Conservation (phyloP, 495 filamentous ascomycete species). For the Aspergillus panamensis region DNA sequence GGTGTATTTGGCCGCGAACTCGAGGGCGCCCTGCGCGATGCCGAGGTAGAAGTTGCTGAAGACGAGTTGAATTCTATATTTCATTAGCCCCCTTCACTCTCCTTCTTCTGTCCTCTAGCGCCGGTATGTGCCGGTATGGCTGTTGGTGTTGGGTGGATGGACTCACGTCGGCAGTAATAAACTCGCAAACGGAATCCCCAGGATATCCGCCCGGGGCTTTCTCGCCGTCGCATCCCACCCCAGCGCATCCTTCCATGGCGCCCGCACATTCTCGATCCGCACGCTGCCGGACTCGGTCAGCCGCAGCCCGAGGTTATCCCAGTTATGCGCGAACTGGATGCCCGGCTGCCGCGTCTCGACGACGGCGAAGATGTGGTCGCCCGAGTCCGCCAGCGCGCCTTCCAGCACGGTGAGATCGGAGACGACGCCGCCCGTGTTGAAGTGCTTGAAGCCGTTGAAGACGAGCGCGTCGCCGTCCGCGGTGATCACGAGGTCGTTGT, state of each 20-base stretch:
- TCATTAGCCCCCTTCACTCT: neutral
- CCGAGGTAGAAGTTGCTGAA: slow-evolving; percentile 63
- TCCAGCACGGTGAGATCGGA: slow-evolving; percentile 62
- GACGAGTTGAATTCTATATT: slow-evolving; percentile 51
- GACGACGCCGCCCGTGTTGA: slow-evolving; percentile 60
- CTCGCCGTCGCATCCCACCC: slow-evolving; percentile 50
- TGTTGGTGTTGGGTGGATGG: neutral
- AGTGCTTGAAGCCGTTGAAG: slow-evolving; percentile 57
- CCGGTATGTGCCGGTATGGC: too few relatives aligned
- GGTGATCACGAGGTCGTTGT: slow-evolving; percentile 54
- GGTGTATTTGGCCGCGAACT: slow-evolving; percentile 51
- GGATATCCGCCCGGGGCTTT: slow-evolving; percentile 40
- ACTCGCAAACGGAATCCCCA: slow-evolving; percentile 48
- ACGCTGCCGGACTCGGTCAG: slow-evolving; percentile 58
- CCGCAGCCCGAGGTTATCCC: slow-evolving; percentile 59
- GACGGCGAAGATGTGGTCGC: slow-evolving; percentile 56
- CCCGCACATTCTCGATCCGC: slow-evolving; percentile 52
- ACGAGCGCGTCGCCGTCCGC: slow-evolving; percentile 48
- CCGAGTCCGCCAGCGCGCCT: slow-evolving; percentile 51
- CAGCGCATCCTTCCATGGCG: slow-evolving; percentile 55
- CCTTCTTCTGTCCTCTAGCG: neutral
- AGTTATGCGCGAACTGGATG: slow-evolving; percentile 56
- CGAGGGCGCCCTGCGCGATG: slow-evolving; percentile 52
- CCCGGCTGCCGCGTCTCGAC: slow-evolving; percentile 51
- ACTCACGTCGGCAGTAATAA: slow-evolving; percentile 55